A percentile compares a stretch with the other conserved stretches of the same genome.
Conservation (phyloP, 805 yeast species). For the Ogataea corticis region DNA sequence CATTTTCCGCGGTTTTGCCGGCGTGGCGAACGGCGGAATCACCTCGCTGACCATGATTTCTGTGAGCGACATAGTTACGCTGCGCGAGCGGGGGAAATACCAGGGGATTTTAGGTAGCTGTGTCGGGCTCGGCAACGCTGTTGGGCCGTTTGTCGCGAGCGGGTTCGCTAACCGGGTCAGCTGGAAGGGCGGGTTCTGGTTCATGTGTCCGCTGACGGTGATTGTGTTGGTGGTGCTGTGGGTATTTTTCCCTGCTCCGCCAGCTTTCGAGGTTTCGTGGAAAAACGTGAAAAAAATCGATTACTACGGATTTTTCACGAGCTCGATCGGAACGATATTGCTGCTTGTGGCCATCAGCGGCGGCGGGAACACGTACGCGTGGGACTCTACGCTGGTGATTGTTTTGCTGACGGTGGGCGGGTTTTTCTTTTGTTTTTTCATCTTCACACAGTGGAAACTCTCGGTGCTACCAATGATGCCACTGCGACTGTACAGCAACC, state of each 20-base stretch:
- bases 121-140: constrained; percentile 51
- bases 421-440: constrained; percentile 40
- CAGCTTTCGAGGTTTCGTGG: constrained; percentile 30
- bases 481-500: constrained; percentile 40
- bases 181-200: constrained; percentile 55
- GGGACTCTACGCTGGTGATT: constrained; percentile 50
- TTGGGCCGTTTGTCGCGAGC: constrained; percentile 60
- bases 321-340: constrained; percentile 49
- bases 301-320: constrained; percentile 49
- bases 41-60: constrained; percentile 52
- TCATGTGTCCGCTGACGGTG: constrained; percentile 44
- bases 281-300: constrained; percentile 50
- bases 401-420: constrained; percentile 45
- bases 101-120: constrained; percentile 56
- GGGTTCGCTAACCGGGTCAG: constrained; percentile 43
- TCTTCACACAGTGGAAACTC: constrained; percentile 50
- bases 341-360: constrained; percentile 58
- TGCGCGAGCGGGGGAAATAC: constrained; percentile 54
- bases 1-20: constrained; percentile 54
- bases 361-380: constrained; percentile 59
- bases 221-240: constrained; percentile 32
- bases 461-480: constrained; percentile 59
- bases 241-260: constrained; percentile 39
- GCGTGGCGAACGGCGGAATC: constrained; percentile 57
- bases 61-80: constrained; percentile 53